phyloP scores from a whole-genome alignment of 2,329 filamentous ascomycete genomes.

The Davidsoniella neocaledoniae region DNA sequence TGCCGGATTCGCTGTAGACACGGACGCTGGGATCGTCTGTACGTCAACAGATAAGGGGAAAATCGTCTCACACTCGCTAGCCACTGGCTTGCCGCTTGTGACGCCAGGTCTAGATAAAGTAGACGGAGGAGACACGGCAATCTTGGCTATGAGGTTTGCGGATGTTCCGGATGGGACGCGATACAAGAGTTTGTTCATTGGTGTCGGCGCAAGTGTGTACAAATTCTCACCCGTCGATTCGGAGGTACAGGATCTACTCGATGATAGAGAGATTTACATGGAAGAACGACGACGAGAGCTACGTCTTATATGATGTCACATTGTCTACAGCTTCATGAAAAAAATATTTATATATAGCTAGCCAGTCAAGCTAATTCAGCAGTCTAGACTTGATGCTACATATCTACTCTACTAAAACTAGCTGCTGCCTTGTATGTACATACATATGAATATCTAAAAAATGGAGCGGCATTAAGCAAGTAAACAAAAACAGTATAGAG shows the following conservation, averaged over 20 bases:
- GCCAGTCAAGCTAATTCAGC: no score
- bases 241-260: conserved; percentile 5
- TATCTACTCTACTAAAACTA: no score
- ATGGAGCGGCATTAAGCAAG: no score
- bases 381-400: no score
- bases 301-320: not conserved
- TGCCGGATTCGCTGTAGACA: conserved; percentile 35
- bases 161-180: conserved; percentile 5
- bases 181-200: conserved; percentile 7
- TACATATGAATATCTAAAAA: no score
- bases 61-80: conserved; percentile 32
- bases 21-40: conserved; percentile 32
- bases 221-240: conserved; percentile 6
- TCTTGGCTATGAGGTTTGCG: conserved; percentile 6
- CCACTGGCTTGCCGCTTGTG: conserved; percentile 25
- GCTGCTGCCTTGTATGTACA: no score
- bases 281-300: not conserved
- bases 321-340: no score
- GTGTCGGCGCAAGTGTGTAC: conserved; percentile 5
- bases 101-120: conserved; percentile 11
- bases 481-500: no score
- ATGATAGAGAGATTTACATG: not conserved
- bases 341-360: no score
- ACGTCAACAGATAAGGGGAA: conserved; percentile 34
- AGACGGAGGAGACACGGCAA: conserved; percentile 4